These are phyloP conservation scores for Populus euphratica DNA, from an alignment of 345 rosid genomes.

Conservation along the genomic window DNA sequence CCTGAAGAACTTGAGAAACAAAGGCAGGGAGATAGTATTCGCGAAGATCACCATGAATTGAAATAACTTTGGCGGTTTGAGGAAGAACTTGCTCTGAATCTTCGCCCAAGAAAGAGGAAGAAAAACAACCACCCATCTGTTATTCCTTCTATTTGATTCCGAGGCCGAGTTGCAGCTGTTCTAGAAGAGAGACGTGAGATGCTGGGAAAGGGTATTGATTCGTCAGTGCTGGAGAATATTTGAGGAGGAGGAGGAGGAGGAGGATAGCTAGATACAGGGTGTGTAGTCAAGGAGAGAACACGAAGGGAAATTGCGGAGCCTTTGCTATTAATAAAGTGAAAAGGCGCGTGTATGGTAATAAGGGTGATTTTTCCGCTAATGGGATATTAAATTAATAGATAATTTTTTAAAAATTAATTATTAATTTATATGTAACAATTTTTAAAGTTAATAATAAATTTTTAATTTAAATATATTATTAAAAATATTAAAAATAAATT, in stretches of 20 bases:
- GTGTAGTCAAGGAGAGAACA: neutral
- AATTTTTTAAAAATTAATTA: too few species aligned
- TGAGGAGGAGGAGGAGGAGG: neutral
- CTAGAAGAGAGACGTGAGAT: neutral
- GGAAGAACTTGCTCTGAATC: conserved; percentile 1
- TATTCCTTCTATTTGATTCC: neutral
- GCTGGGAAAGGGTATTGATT: neutral
- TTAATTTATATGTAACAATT: too few species aligned
- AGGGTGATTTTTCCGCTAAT: too few species aligned
- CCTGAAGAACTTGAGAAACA: conserved; percentile 51
- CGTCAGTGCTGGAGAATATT: neutral
- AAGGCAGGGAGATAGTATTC: conserved; percentile 50
- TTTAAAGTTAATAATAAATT: too few species aligned
- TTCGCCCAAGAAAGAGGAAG: conserved; percentile 12
- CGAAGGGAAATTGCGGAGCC: neutral
- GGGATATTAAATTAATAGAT: too few species aligned
- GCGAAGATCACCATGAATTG: conserved; percentile 58
- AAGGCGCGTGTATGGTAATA: too few species aligned
- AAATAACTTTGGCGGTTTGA: conserved; percentile 54
- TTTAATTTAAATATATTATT: too few species aligned
- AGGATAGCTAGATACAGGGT: neutral
- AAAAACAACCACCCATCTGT: conserved; percentile 61
- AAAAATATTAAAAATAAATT: too few species aligned
- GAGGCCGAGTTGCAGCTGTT: neutral
- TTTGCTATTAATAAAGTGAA: neutral